A percentile compares a stretch with the other conserved stretches of the same genome.
phyloP scores from a whole-genome alignment of 257 asterid genomes.

The Dorcoceras hygrometricum region DNA sequence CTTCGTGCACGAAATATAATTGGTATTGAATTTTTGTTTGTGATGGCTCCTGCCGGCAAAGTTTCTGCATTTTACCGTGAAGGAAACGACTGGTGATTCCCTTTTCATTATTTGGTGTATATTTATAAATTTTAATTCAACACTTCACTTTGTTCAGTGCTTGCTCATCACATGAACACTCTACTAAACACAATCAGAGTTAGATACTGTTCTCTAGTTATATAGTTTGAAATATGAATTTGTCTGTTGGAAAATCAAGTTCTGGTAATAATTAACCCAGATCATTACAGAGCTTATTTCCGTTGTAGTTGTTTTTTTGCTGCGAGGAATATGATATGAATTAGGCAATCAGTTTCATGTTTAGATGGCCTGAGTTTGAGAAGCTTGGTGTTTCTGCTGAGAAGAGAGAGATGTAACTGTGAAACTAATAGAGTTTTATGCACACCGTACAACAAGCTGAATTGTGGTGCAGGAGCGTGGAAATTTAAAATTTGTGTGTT shows the following conservation, averaged over 20 bases:
- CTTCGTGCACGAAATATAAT: constrained; percentile 17
- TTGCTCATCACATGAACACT: constrained; percentile 23
- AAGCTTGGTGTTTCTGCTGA: background rate
- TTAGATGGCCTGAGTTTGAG: background rate
- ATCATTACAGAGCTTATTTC: background rate
- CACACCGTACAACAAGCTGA: background rate
- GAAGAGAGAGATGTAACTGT: background rate
- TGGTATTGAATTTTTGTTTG: constrained; percentile 22
- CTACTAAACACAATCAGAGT: background rate
- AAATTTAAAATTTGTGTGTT: constrained; percentile 18
- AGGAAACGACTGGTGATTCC: constrained; percentile 75
- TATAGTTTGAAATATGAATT: constrained; percentile 8
- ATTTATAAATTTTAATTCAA: background rate
- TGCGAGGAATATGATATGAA: background rate
- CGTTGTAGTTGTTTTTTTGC: background rate
- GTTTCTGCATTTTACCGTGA: constrained; percentile 61
- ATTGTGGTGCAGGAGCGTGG: constrained; percentile 13
- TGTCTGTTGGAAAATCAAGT: constrained; percentile 3
- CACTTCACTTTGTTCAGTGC: constrained; percentile 8
- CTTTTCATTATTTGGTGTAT: constrained; percentile 5
- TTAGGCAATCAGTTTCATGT: background rate
- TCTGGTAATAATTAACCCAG: background rate
- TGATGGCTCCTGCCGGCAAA: constrained; percentile 78
- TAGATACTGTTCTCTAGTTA: constrained; percentile 5
- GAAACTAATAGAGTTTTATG: background rate